Conservation (phyloP, 306 rosid genomes). For the Quercus engelmannii region DNA sequence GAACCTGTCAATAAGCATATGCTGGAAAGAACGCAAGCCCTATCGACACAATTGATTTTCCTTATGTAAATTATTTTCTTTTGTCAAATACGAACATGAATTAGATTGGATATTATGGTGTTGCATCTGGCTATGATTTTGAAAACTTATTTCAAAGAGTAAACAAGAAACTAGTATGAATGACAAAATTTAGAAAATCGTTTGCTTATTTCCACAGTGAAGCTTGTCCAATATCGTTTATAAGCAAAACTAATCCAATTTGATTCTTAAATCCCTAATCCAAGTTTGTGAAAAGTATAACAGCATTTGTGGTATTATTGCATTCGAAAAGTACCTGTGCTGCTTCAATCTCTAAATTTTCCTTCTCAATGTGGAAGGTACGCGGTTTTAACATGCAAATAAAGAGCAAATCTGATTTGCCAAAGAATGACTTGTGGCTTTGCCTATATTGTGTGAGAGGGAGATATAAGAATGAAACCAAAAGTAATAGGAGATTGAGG, state of each 20-base stretch:
- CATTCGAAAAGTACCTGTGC: slow-evolving; percentile 50
- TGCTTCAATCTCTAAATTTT: slow-evolving; percentile 63
- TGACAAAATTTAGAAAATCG: not conserved
- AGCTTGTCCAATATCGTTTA: not conserved
- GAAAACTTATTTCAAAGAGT: not conserved
- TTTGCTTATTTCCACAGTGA: not conserved
- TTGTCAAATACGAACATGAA: not conserved
- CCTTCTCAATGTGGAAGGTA: slow-evolving; percentile 57
- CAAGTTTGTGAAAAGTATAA: not conserved
- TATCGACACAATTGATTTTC: not conserved
- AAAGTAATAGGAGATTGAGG: not conserved
- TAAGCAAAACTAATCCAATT: not conserved
- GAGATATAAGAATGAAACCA: not conserved
- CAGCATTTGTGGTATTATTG: no score
- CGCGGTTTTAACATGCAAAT: slow-evolving; percentile 66
- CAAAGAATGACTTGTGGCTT: slow-evolving; percentile 60
- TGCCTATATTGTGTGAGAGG: slow-evolving; percentile 50
- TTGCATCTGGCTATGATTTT: not conserved
- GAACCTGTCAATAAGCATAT: not conserved
- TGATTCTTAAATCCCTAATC: not conserved
- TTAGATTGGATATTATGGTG: not conserved
- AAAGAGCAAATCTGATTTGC: slow-evolving; percentile 71
- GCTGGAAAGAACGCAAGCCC: no score
- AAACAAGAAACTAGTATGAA: not conserved
- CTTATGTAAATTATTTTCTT: not conserved